Evolutionary conservation across 495 filamentous ascomycete species (phyloP), one percentile per base, ranked within the genome.

Genomic region (Penicillium mononematosum): DNA sequence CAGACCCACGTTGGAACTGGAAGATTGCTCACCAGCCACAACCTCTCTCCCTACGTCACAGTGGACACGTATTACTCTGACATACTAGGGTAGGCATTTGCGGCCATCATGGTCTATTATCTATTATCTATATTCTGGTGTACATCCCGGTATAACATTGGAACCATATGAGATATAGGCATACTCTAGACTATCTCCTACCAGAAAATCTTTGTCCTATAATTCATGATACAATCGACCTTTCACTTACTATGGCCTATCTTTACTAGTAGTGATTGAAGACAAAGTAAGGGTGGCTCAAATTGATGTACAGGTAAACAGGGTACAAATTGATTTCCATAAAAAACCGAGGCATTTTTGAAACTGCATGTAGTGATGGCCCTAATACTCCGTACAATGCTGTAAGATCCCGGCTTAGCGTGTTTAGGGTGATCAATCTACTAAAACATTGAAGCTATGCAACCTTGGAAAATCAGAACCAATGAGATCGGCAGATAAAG

Each of bases 51-150:
- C 34, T 51, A 51, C 49, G 49, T 51, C 49, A 51, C 32, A 29
- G 49, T 51, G 49, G 49, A 51, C 48, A 50, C 34, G 45, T 47
- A 44, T 22, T 44, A 29, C 16, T 27, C 24, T 46, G 24, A 27
- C 44, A 29, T 16, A 11, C 7, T 5, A 45, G 20, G 20, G 44
- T 45, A 14, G 44, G 8, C 27, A 45, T 45, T 46, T 46, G 24
- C 16, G 24, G 43, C 43, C 43, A 45, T 14, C 3, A 11, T 3
- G 19, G 9, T 9, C 43, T 25, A 22, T 22, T 22, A 3, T 22
- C 20, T 25, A n/a, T 25, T 25, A 45, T 25, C 20, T 25, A 45
- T 25, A 25, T 36, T 12, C 12, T 31, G 29, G 27, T 29, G 2
- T 29, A 29, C 27, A 34, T 34, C 31, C 9, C 12, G 11, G 11